Base-by-base conservation (phyloP, 2,329 filamentous ascomycete genomes). In the Pyrenophora teres region DNA sequence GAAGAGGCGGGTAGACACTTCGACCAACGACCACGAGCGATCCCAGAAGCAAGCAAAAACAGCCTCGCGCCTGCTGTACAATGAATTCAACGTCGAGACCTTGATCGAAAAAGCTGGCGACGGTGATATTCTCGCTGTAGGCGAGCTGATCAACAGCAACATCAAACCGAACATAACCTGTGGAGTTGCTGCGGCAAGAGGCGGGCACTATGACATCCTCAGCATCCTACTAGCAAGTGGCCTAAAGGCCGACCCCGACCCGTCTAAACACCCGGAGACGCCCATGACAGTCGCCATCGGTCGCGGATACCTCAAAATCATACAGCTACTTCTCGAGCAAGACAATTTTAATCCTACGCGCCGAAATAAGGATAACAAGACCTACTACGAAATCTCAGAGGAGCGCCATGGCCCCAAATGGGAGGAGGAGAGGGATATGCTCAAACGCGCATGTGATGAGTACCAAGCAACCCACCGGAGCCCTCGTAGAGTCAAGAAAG, bases 261-360 rank as follows among this genome's bases (percentile, higher is more conserved):
- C 83, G 6, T 90, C 94, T 63, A 91, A 91, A 36, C 92, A 94
- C 50, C 87, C 89, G 65, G 88, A 92, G 44, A 97, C 93, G 1
- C 94, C 94, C 1, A 95, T 99, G 80, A 83, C 97, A 32, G 92
- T 92, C 52, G 92, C 94, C 1, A 97, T 99, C 59, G 93, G 94
- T 13, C 88, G 93, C 62, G 85, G 84, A 4, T 94, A 96, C 64
- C 82, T 94, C 42, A 89, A 90, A 60, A 90, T 97, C 50, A 85
- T 99, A 38, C 84, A 88, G 50, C 78, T 96, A 9, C 81, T 97
- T 6, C 78, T 96, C 6, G 86, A 87, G 53, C 90, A 94, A 64
- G 83, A 83, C 40, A 80, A 81, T 21, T 97, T 97, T 69, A 87
- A 99, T 64, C 92, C 94, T 0, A 91, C 90, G 0, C 85, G 88